Percentiles rank a stretch among this genome's conserved stretches.
Conservation (phyloP, 345 rosid genomes). For the Mercurialis annua region DNA sequence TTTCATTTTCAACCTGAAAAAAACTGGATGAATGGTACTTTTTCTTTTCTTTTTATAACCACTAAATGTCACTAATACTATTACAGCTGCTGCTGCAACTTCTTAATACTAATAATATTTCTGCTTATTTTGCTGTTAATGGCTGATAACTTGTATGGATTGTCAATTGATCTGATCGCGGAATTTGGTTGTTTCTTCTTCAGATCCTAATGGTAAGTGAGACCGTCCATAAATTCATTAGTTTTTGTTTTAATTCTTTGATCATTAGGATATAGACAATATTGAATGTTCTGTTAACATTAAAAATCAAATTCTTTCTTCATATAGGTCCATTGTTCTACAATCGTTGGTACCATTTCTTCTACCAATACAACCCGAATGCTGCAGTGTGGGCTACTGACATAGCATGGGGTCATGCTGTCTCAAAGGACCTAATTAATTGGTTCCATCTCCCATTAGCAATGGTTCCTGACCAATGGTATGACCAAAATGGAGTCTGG, state of each 20-base stretch:
- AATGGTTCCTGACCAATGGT: slow-evolving; percentile 84
- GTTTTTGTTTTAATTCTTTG: no score
- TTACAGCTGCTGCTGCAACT: no score
- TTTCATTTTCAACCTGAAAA: slow-evolving; percentile 80
- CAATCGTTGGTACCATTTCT: slow-evolving; percentile 93
- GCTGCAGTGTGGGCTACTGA: slow-evolving; percentile 88
- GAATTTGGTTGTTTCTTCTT: slow-evolving; percentile 20
- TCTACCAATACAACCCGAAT: slow-evolving; percentile 88
- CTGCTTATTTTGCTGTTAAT: no score
- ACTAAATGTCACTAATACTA: no score
- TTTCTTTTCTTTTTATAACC: no score
- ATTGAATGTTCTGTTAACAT: no score
- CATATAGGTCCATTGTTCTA: slow-evolving; percentile 82
- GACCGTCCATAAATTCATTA: no score
- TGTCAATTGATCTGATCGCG: slow-evolving; percentile 19
- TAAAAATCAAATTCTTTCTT: no score
- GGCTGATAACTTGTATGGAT: no score
- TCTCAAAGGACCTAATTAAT: slow-evolving; percentile 68
- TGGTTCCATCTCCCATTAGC: slow-evolving; percentile 91
- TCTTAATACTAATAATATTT: no score
- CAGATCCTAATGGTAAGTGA: slow-evolving; percentile 89
- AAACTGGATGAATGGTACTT: slow-evolving; percentile 99
- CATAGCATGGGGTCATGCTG: slow-evolving; percentile 96
- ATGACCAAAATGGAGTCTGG: slow-evolving; percentile 81
- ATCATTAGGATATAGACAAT: no score